phyloP scores from a whole-genome alignment of 1,284 basidiomycete genomes.

The Chalciporus sp. region DNA sequence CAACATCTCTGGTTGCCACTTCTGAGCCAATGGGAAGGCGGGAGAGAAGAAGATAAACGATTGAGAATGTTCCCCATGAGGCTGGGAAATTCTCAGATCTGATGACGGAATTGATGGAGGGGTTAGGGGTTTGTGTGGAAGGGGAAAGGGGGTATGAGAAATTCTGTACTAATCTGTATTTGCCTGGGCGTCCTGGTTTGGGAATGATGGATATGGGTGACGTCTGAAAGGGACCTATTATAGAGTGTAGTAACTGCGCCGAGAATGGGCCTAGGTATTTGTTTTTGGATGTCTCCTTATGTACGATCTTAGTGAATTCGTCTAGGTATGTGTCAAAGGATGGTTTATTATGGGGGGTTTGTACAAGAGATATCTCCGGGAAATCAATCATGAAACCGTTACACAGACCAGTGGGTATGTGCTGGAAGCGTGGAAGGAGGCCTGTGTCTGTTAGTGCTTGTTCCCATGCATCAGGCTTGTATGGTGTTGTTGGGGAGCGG shows the following conservation, averaged over 20 bases:
- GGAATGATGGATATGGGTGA: slow-evolving; percentile 5
- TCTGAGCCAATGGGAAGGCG: background rate
- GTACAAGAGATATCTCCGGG: slow-evolving; percentile 1
- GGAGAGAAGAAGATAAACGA: background rate
- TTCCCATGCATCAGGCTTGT: slow-evolving; percentile 28
- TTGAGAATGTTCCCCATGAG: slow-evolving; percentile 9
- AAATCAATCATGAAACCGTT: slow-evolving; percentile 10
- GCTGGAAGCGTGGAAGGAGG: background rate
- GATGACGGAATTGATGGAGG: background rate
- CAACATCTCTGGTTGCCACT: background rate
- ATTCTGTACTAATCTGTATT: slow-evolving; percentile 12
- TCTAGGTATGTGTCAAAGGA: background rate
- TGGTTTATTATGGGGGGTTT: background rate
- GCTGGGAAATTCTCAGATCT: background rate
- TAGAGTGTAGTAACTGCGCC: background rate
- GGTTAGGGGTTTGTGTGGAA: accelerated
- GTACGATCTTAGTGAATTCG: background rate
- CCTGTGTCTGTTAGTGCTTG: background rate
- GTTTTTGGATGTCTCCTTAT: background rate
- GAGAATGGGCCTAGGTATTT: slow-evolving; percentile 5
- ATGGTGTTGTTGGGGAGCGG: slow-evolving; percentile 22
- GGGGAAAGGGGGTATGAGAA: slow-evolving; percentile 1
- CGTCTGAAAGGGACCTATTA: background rate
- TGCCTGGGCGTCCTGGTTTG: background rate
- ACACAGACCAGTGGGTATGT: background rate